These are phyloP conservation scores for Uromyces viciae-fabae DNA, from an alignment of 1,284 basidiomycete species.

Conservation along the genomic window DNA sequence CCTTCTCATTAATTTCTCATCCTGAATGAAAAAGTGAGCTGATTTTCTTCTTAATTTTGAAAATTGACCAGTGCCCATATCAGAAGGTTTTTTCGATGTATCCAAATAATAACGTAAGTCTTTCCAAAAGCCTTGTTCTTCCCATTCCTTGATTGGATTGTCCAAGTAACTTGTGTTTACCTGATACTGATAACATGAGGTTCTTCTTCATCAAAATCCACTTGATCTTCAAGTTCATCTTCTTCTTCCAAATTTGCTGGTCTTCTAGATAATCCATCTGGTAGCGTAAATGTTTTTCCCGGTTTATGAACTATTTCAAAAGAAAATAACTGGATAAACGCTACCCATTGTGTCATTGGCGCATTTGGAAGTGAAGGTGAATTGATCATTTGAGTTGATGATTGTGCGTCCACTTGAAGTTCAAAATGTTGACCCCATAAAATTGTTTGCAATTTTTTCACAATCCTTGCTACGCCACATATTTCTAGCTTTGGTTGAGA, in stretches of 20 bases:
- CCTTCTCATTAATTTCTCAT: not conserved
- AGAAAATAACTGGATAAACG: conserved; percentile 25
- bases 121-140: not conserved
- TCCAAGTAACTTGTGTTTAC: not conserved
- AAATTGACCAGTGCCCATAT: not conserved
- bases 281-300: conserved; percentile 12
- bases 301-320: conserved; percentile 18
- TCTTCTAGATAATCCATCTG: conserved; percentile 18
- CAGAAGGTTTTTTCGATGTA: not conserved
- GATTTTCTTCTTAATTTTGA: not conserved
- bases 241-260: not conserved
- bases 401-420: conserved; percentile 26
- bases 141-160: not conserved
- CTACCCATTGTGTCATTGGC: conserved; percentile 12
- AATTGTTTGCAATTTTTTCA: not conserved
- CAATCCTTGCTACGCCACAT: conserved; percentile 27
- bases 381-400: conserved; percentile 26
- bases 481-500: conserved; percentile 37
- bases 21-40: not conserved
- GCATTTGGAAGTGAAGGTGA: not conserved
- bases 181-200: not conserved
- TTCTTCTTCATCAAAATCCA: conserved; percentile 22
- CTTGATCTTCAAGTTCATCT: not conserved
- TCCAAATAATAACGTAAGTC: not conserved
- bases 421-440: conserved; percentile 27